Evolutionary conservation across 2,329 filamentous ascomycete species (phyloP), one percentile per base, ranked within the genome.

Genomic region (Diaporthe longicolla): DNA sequence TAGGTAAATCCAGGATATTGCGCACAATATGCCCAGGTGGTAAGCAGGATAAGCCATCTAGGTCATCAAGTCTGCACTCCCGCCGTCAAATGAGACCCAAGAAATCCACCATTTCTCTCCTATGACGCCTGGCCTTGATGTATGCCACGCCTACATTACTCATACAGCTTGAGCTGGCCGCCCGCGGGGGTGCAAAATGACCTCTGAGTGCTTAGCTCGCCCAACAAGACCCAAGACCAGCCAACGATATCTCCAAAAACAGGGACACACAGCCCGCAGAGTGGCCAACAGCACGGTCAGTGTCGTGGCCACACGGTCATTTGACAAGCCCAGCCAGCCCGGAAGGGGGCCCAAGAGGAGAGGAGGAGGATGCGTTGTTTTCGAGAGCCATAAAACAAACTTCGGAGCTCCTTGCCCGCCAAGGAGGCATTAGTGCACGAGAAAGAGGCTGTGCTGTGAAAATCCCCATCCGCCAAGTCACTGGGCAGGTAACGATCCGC

Each of bases 401-500:
- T 37, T 52, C 55, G 21, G 21, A 1, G 29, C 43, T 71, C 55
- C 55, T 61, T 71, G 55, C 55, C 24, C 69, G 55, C 57, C 69
- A 71, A 57, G 40, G 43, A 59, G 57, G 19, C 63, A 6, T 45
- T 71, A 54, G 69, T 59, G 43, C 55, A 32, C 26, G 52, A 71
- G 24, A 52, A 5, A 32, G 69, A 61, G 69, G 69, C 69, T 59
- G 69, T 71, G 69, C 69, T 71, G 19, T 43, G 69, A 48, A 61
- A 61, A 71, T 71, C 55, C 37, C 69, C 55, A 71, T 61, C 40
- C 40, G 69, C 69, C 69, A 71, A 71, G 69, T 71, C 57, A 29
- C 69, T 71, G 52, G 69, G 69, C 69, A 48, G 55, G 57, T 50
- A 26, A 59, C 45, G 43, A 71, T 61, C 45, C 43, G 69, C 45